Evolutionary conservation across 1,284 basidiomycete species (phyloP), one percentile per base, ranked within the genome.

Genomic region (Phellopilus nigrolimitatus): DNA sequence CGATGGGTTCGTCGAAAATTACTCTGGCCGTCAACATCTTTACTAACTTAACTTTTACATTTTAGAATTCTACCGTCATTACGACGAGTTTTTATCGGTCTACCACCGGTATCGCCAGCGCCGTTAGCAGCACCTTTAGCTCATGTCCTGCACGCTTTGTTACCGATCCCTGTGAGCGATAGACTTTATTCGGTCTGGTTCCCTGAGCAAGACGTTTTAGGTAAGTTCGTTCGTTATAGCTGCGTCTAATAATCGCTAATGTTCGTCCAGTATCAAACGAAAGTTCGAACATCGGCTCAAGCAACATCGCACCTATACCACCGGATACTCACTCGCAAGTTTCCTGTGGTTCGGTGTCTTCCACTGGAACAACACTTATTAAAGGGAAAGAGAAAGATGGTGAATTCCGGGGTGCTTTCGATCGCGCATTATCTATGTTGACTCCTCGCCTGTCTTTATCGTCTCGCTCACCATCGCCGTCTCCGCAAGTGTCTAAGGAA

Each of bases 131-230:
- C 79, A 0, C 88, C 88, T 1, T 69, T 91, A 44, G 81, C 84
- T 1, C 83, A 91, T 58, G 74, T 82, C 53, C 82, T 91, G 34
- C 88, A 91, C 60, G 69, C 80, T 2, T 72, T 91, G 43, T 84
- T 91, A 56, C 79, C 74, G 13, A 77, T 90, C 48, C 88, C 88
- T 42, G 68, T 88, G 34, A 71, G 71, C 31, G 66, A 79, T 6
- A 65, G 73, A 27, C 71, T 84, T 37, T 78, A 73, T 46, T 57
- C 69, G 22, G 61, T 75, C 36, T 89, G 77, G 75, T 73, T 78
- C 58, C 69, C 62, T 43, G 51, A 53, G n/a, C 15, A 5, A 13
- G 13, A 9, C 12, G 31, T 37, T 15, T 25, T 13, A 6, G 25
- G 51, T 52, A 38, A 40, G 51, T 37, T 24, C 42, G 7, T 25